These are phyloP conservation scores for Annulohypoxylon bovei DNA, from an alignment of 495 filamentous ascomycete genomes.

Conservation along the genomic window DNA sequence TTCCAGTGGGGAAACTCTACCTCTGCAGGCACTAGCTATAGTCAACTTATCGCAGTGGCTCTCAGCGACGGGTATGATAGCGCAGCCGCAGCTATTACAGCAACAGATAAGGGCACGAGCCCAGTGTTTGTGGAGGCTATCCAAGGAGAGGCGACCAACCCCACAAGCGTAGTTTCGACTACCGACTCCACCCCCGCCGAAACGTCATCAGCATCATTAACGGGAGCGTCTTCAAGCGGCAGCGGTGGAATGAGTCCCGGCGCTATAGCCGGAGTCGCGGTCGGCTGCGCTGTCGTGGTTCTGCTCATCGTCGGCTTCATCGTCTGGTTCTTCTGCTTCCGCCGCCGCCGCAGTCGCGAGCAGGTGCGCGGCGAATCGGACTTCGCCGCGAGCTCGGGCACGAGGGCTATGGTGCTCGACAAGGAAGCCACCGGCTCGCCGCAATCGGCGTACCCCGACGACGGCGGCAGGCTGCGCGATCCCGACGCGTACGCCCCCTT, in stretches of 20 bases:
- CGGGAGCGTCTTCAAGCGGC: not conserved
- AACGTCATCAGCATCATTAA: not conserved
- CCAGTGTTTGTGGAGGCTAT: constrained; percentile 4
- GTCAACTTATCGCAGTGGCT: constrained; percentile 22
- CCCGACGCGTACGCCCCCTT: constrained; percentile 49
- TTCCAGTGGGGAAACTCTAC: constrained; percentile 31
- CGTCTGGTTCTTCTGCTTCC: constrained; percentile 50
- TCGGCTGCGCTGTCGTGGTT: constrained; percentile 49
- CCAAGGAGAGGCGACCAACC: not conserved
- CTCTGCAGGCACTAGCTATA: constrained; percentile 22
- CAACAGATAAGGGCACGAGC: not conserved
- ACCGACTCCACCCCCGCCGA: constrained; percentile 12
- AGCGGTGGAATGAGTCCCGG: constrained; percentile 43
- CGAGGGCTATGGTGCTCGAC: constrained; percentile 49
- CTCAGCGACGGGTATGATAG: not conserved
- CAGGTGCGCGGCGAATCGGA: constrained; percentile 10
- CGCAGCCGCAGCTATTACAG: not conserved
- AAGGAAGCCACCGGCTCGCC: constrained; percentile 53
- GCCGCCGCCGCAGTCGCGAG: constrained; percentile 40
- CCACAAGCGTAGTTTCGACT: not conserved
- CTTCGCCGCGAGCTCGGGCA: constrained; percentile 36
- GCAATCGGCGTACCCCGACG: constrained; percentile 52
- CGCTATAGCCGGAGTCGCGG: constrained; percentile 56
- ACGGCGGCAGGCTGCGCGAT: constrained; percentile 33
- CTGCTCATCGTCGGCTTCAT: constrained; percentile 47